phyloP scores from a whole-genome alignment of 2,329 filamentous ascomycete species.

The Cytospora piceicola region DNA sequence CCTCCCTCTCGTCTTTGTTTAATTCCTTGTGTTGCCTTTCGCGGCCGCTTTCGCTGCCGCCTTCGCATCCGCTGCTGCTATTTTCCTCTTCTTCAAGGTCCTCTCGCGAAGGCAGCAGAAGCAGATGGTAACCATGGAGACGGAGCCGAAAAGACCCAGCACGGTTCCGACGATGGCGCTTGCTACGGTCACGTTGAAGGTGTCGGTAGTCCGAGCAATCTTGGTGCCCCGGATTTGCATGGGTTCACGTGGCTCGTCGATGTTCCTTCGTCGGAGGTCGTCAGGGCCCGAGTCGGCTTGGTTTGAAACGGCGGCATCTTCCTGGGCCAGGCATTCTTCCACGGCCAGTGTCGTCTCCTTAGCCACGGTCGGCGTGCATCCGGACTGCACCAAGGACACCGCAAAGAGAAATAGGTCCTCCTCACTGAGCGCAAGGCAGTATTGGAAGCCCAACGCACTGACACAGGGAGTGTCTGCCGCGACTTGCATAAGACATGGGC shows the following conservation, averaged over 20 bases:
- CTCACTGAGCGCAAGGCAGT: not conserved
- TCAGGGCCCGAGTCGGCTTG: not conserved
- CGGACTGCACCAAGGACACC: slow-evolving; percentile 1
- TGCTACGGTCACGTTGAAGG: not conserved
- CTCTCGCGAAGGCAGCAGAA: not conserved
- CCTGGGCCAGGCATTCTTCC: not conserved
- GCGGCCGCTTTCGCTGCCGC: not conserved
- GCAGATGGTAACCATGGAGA: not conserved
- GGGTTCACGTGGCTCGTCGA: slow-evolving; percentile 3
- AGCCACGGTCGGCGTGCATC: slow-evolving; percentile 5
- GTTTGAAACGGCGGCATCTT: not conserved
- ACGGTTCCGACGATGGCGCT: slow-evolving; percentile 8
- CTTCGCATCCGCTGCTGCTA: too few relatives aligned
- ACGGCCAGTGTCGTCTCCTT: slow-evolving; percentile 4
- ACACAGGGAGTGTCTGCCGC: slow-evolving; percentile 6
- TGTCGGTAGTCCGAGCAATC: not conserved
- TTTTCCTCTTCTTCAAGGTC: not conserved
- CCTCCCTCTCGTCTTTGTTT: too few relatives aligned
- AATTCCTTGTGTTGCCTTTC: not conserved
- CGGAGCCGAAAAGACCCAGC: not conserved
- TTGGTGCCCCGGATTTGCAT: not conserved
- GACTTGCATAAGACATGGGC: not conserved
- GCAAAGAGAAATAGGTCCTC: slow-evolving; percentile 1
- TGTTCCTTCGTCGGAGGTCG: slow-evolving; percentile 5
- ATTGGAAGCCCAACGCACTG: not conserved